Conservation (phyloP, 1,139 yeast species). For the Meyerozyma smithsonii region DNA sequence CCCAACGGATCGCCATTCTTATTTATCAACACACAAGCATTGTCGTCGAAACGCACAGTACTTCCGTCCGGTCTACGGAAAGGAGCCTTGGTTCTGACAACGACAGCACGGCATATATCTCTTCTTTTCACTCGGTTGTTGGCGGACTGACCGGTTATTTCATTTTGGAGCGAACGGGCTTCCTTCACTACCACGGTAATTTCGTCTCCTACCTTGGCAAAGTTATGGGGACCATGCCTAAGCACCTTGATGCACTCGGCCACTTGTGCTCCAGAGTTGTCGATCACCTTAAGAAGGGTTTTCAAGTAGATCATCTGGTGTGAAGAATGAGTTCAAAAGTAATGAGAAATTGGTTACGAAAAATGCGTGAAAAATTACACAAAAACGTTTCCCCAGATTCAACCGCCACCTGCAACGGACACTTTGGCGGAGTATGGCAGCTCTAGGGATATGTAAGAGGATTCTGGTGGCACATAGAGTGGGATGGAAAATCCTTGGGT, state of each 20-base stretch:
- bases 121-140: slow-evolving; percentile 87
- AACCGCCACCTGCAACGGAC: no score
- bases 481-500: no score
- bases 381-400: not conserved
- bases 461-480: no score
- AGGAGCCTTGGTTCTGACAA: slow-evolving; percentile 89
- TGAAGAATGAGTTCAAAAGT: not conserved
- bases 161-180: slow-evolving; percentile 68
- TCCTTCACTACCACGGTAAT: slow-evolving; percentile 93
- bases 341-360: not conserved
- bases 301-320: slow-evolving; percentile 74
- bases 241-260: slow-evolving; percentile 96
- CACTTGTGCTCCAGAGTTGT: slow-evolving; percentile 91
- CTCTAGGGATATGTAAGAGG: no score
- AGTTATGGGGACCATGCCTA: slow-evolving; percentile 80
- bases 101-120: slow-evolving; percentile 92
- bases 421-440: no score
- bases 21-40: slow-evolving; percentile 92
- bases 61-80: slow-evolving; percentile 85
- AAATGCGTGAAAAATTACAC: slow-evolving; percentile 2
- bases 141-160: slow-evolving; percentile 63
- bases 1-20: slow-evolving; percentile 94
- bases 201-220: slow-evolving; percentile 84
- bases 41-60: slow-evolving; percentile 84
- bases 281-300: slow-evolving; percentile 84